Evolutionary conservation across 2,329 filamentous ascomycete genomes (phyloP), one percentile per base, ranked within the genome.

Genomic region (Exserohilum turcica): DNA sequence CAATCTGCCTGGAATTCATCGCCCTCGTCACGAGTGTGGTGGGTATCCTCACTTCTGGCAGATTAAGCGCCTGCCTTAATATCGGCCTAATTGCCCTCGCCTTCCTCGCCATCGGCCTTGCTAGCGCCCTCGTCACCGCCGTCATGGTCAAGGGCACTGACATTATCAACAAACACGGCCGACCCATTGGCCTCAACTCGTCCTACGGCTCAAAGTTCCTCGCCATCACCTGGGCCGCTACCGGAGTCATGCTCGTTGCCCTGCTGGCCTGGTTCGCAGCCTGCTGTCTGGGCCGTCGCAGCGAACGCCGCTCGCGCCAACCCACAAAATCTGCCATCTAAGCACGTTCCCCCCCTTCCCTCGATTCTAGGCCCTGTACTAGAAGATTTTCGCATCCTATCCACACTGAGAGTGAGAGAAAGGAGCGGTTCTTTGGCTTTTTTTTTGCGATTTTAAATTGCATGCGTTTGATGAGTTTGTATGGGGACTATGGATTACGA

Each of bases 71-170:
- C 2, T 72, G 80, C 16, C 60, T 80, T 39, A 84, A 85, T 62
- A 74, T 82, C 42, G 60, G 78, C 6, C 62, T 85, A 7, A 72
- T 80, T 15, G 64, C 77, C 36, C 63, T 84, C n/a, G 79, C 80
- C 0, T 83, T 85, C 56, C 35, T 84, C 6, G 75, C 85, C 10
- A 81, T 88, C 64, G 88, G 88, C 3, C 86, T 87, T 46, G 86
- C 88, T 42, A 92, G 89, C 16, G 91, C 91, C 62, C 87, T 92
- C 19, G 84, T 86, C 21, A 89, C 84, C 0, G 87, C 88, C 15
- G 72, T 86, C 4, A 79, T 80, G 9, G 77, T 80, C 48, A 83
- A 85, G 68, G 82, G 79, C 3, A 71, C 77, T 2, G 62, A 79
- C 15, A 64, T 81, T 0, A 78, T 87, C 56, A 85, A 85, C 56